phyloP scores from a whole-genome alignment of 495 filamentous ascomycete species.

The Tuber borchii region DNA sequence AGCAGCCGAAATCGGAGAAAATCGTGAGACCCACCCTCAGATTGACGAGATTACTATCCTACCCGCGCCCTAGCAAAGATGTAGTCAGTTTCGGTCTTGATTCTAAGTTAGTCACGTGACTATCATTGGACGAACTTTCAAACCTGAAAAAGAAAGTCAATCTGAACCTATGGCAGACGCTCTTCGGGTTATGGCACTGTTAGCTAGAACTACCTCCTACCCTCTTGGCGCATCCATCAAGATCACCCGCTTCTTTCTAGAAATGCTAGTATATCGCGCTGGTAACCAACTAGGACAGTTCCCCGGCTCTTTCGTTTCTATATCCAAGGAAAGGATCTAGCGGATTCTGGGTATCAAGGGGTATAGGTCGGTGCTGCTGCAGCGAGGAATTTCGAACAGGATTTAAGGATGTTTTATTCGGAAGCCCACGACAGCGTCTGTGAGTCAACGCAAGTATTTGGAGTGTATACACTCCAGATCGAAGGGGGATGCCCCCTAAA shows the following conservation, averaged over 20 bases:
- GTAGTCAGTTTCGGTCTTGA: not conserved
- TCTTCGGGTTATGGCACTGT: not conserved
- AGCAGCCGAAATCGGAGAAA: not conserved
- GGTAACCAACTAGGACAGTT: not conserved
- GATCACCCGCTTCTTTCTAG: not conserved
- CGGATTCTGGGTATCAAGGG: not conserved
- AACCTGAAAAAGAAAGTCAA: not conserved
- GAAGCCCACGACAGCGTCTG: not conserved
- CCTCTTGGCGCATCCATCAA: not conserved
- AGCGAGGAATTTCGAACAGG: not conserved
- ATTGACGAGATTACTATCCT: not conserved
- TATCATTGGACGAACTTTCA: not conserved
- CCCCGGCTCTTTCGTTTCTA: not conserved
- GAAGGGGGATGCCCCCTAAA: not conserved
- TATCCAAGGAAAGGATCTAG: not conserved
- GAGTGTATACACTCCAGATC: not conserved
- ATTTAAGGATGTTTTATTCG: not conserved
- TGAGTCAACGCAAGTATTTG: not conserved
- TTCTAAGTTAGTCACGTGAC: not conserved
- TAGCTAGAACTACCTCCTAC: not conserved
- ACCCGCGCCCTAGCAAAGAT: not conserved
- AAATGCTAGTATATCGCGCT: not conserved
- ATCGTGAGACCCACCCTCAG: not conserved
- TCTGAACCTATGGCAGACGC: not conserved
- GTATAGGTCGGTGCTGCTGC: not conserved